phyloP scores from a whole-genome alignment of 768 basidiomycete genomes.

The Tricholoma sp. region DNA sequence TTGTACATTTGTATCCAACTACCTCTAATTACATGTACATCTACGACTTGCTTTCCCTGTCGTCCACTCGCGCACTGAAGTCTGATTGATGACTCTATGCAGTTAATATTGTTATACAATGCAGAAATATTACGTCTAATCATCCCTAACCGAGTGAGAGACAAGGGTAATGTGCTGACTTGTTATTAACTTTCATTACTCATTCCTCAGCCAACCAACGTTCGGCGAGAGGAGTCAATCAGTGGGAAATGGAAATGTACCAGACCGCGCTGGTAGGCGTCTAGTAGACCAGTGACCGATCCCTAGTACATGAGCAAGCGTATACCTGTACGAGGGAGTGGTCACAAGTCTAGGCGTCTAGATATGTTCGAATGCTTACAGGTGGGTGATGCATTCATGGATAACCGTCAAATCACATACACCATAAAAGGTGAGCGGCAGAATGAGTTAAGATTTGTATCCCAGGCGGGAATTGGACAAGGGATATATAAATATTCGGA shows the following conservation, averaged over 20 bases:
- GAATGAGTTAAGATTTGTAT: constrained; percentile 40
- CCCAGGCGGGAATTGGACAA: constrained; percentile 50
- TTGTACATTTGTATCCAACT: constrained; percentile 27
- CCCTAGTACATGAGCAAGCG: too few species aligned
- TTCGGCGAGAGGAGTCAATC: constrained; percentile 62
- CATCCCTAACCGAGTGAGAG: neutral
- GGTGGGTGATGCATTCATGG: neutral
- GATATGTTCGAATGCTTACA: constrained; percentile 27
- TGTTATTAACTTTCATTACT: too few species aligned
- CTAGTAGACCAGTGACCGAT: too few species aligned
- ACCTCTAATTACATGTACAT: constrained; percentile 19
- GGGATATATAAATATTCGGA: constrained; percentile 49
- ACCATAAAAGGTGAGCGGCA: constrained; percentile 46
- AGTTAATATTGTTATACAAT: constrained; percentile 9
- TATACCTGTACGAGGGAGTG: too few species aligned
- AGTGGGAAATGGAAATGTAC: constrained; percentile 55
- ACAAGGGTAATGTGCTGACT: too few species aligned
- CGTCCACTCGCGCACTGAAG: neutral
- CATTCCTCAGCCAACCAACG: constrained; percentile 63
- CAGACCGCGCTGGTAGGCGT: constrained; percentile 48
- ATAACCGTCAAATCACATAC: constrained; percentile 35
- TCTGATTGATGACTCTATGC: constrained; percentile 20
- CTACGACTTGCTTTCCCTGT: constrained; percentile 13
- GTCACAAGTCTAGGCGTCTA: constrained; percentile 51
- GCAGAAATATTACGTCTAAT: neutral